These are phyloP conservation scores for Rhinocladiella similis DNA, from an alignment of 2,329 filamentous ascomycete species.

Conservation along the genomic window DNA sequence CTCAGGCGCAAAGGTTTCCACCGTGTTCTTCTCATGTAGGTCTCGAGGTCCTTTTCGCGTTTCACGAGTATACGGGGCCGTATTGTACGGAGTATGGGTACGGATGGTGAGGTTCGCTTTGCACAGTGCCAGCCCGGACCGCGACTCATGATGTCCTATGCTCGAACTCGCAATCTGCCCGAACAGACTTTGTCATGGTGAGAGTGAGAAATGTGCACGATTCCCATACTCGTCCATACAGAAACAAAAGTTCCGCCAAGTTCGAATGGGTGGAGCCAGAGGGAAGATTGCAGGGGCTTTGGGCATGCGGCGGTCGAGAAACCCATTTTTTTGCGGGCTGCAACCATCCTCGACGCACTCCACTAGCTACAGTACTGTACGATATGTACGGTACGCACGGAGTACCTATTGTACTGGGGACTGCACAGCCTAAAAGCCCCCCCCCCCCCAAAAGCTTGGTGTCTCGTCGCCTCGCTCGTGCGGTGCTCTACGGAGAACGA, in stretches of 20 bases:
- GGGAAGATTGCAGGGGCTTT: slow-evolving; percentile 12
- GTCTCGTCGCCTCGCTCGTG: no score
- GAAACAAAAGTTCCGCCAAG: slow-evolving; percentile 1
- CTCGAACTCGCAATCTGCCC: not conserved
- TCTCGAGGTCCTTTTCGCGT: no score
- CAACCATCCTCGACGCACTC: slow-evolving; percentile 1
- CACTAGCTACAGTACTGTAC: slow-evolving; percentile 16
- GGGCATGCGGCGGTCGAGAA: not conserved
- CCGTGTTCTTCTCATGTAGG: no score
- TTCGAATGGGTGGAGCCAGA: not conserved
- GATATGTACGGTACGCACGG: slow-evolving; percentile 14
- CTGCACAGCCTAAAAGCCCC: no score
- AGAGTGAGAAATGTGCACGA: not conserved
- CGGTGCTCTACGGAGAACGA: no score
- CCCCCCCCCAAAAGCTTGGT: no score
- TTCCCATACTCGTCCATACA: not conserved
- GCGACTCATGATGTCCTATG: no score
- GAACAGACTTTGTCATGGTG: not conserved
- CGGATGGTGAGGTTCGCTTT: no score
- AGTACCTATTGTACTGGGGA: slow-evolving; percentile 15
- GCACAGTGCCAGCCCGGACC: no score
- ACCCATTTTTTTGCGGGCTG: not conserved
- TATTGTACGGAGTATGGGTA: no score
- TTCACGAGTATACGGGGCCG: no score
- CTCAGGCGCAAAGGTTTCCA: not conserved